Base-by-base conservation (phyloP, 805 yeast species). In the Candida michaelii region DNA sequence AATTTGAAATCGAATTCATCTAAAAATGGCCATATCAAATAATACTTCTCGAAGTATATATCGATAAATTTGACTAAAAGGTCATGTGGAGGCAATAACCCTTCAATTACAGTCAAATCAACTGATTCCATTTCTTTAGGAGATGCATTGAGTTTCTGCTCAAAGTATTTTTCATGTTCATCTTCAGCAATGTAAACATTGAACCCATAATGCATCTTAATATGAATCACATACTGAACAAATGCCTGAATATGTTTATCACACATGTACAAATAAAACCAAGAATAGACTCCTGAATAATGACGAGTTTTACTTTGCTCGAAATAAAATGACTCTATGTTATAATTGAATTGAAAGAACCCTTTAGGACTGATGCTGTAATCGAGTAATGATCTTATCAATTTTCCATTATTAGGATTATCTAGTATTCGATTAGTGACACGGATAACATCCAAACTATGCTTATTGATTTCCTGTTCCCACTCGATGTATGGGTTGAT, bases 1-100 rank as follows among this genome's bases (percentile, higher is more conserved):
- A 36, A 25, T 24, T 13, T 19, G 19, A 41, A 41, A 7, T 36
- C 40, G 24, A 30, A 23, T 15, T 41, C 44, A 17, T 41, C 44
- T 3, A 41, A 5, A 17, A 41, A 41, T 15, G 44, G 44, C 44
- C 44, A 41, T 2, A 24, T 10, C 2, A 30, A 8, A 23, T 41
- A 41, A 27, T 36, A 41, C 23, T 41, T 36, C 3, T 12, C 21
- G 23, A 41, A 41, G 14, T 17, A 41, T 3, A 24, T 24, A 16
- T 41, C 27, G 3, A 36, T 12, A 7, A 36, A 17, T 13, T 31
- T 15, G 3, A 17, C 25, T 8, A 35, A n/a, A 7, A 14, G 7
- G 8, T 23, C 32, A 27, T 30, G 16, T 5, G n/a, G 6, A 7
- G 44, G 44, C 23, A 41, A 31, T 15, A 36, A 9, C 12, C 11